Percentiles rank a stretch among this genome's conserved stretches.
Evolutionary conservation across 495 filamentous ascomycete species (phyloP).

Genomic region (Apiosordaria backusii): DNA sequence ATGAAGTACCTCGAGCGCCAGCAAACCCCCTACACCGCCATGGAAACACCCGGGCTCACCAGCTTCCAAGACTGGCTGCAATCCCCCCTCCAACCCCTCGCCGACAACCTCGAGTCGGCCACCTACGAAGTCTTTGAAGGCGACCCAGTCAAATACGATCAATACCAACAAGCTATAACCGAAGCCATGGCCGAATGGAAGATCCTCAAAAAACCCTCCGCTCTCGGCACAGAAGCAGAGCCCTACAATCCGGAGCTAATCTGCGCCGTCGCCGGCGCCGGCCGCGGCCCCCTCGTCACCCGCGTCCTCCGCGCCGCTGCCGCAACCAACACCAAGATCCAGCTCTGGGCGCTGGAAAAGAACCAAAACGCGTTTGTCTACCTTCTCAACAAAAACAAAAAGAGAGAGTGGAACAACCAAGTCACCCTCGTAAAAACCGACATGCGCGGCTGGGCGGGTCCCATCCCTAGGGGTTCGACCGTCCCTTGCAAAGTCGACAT

Average conservation of each 20-base stretch:
- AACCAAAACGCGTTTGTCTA: slow-evolving; percentile 96
- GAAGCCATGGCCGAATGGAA: slow-evolving; percentile 80
- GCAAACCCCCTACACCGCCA: slow-evolving; percentile 59
- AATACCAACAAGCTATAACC: slow-evolving; percentile 83
- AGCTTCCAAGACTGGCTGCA: slow-evolving; percentile 87
- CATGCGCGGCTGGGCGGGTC: slow-evolving; percentile 94
- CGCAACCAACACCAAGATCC: slow-evolving; percentile 69
- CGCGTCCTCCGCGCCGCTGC: slow-evolving; percentile 76
- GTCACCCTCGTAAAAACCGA: slow-evolving; percentile 91
- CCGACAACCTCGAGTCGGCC: slow-evolving; percentile 93
- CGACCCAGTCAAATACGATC: slow-evolving; percentile 95
- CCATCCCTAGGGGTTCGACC: slow-evolving; percentile 37
- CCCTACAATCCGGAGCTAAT: slow-evolving; percentile 63
- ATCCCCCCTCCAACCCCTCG: slow-evolving; percentile 86
- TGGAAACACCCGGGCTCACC: slow-evolving; percentile 40
- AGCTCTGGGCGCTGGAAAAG: slow-evolving; percentile 93
- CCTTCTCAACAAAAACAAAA: slow-evolving; percentile 78
- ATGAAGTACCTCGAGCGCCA: slow-evolving; percentile 78
- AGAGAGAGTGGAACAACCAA: slow-evolving; percentile 64
- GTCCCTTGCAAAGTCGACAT: slow-evolving; percentile 71
- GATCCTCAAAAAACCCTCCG: slow-evolving; percentile 64
- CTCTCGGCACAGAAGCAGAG: slow-evolving; percentile 37
- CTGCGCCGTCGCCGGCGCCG: slow-evolving; percentile 88
- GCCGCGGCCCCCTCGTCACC: slow-evolving; percentile 85
- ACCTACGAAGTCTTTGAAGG: slow-evolving; percentile 99